Evolutionary conservation across 805 yeast genomes (phyloP).

Genomic region (Tetrapisispora phaffii): DNA sequence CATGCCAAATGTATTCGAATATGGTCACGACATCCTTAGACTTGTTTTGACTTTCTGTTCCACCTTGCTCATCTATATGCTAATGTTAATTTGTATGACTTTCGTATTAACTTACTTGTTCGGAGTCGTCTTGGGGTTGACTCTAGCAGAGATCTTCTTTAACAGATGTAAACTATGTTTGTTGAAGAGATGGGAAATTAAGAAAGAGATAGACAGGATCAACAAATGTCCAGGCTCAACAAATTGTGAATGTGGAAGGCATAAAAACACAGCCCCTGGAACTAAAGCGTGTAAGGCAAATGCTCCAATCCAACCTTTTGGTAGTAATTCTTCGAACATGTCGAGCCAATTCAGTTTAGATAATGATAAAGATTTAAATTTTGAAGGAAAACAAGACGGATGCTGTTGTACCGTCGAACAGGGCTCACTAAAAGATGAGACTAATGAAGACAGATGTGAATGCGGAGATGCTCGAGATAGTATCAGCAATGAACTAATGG

Average conservation of each 20-base stretch:
- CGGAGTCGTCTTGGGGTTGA: constrained; percentile 60
- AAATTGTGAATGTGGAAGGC: constrained; percentile 24
- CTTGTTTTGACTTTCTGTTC: constrained; percentile 47
- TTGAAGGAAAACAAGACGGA: background rate
- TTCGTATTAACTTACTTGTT: constrained; percentile 58
- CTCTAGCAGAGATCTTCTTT: constrained; percentile 61
- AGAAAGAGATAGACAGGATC: constrained; percentile 20
- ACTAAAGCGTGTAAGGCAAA: background rate
- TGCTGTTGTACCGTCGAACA: constrained; percentile 7
- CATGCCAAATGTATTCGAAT: constrained; percentile 22
- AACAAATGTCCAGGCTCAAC: constrained; percentile 23
- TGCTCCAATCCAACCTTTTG: background rate
- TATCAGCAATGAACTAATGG: constrained; percentile 11
- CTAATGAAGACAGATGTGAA: background rate
- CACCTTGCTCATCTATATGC: constrained; percentile 56
- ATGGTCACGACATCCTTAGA: constrained; percentile 42
- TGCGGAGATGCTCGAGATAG: background rate
- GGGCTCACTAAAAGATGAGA: background rate
- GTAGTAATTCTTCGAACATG: background rate
- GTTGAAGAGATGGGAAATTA: constrained; percentile 27
- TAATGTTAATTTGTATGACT: constrained; percentile 75
- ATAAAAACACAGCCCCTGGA: constrained; percentile 4
- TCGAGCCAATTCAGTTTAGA: background rate
- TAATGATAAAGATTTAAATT: background rate
- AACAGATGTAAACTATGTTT: constrained; percentile 37